Evolutionary conservation across 176 grass and related monocot species (phyloP).

Genomic region (Avena sativa): DNA sequence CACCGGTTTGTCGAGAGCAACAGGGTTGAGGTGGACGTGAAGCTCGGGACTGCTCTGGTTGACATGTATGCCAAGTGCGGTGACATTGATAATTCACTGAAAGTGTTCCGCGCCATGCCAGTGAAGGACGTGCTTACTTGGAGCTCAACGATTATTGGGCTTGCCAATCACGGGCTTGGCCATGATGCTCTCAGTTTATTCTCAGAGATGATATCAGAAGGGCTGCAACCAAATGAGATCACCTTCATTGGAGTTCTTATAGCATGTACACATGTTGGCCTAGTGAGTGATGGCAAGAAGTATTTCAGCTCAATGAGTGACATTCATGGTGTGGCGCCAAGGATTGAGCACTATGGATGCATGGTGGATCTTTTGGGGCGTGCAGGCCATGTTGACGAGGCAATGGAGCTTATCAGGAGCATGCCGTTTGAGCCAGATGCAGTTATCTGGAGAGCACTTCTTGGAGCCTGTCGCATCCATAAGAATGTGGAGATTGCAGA

Average conservation of each 20-base stretch:
- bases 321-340: slow-evolving; percentile 54
- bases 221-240: slow-evolving; percentile 64
- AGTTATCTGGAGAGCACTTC: slow-evolving; percentile 77
- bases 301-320: slow-evolving; percentile 58
- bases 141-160: slow-evolving; percentile 67
- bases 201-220: slow-evolving; percentile 55
- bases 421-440: slow-evolving; percentile 66
- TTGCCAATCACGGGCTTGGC: slow-evolving; percentile 72
- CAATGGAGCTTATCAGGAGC: slow-evolving; percentile 56
- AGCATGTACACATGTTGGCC: slow-evolving; percentile 66
- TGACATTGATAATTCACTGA: slow-evolving; percentile 52
- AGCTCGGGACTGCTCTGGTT: slow-evolving; percentile 72
- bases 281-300: slow-evolving; percentile 64
- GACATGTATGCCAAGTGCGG: slow-evolving; percentile 95
- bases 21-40: slow-evolving; percentile 55
- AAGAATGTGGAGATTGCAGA: slow-evolving; percentile 71
- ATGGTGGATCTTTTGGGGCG: slow-evolving; percentile 78
- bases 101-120: slow-evolving; percentile 46
- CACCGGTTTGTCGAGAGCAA: slow-evolving; percentile 52
- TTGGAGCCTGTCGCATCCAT: slow-evolving; percentile 71
- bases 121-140: slow-evolving; percentile 65
- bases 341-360: slow-evolving; percentile 70
- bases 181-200: slow-evolving; percentile 65
- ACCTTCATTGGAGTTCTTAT: slow-evolving; percentile 70
- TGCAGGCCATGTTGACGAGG: slow-evolving; percentile 64